Evolutionary conservation across 129 eudicot species (phyloP), one percentile per base, ranked within the genome.

Genomic region (Pittosporum tobira): DNA sequence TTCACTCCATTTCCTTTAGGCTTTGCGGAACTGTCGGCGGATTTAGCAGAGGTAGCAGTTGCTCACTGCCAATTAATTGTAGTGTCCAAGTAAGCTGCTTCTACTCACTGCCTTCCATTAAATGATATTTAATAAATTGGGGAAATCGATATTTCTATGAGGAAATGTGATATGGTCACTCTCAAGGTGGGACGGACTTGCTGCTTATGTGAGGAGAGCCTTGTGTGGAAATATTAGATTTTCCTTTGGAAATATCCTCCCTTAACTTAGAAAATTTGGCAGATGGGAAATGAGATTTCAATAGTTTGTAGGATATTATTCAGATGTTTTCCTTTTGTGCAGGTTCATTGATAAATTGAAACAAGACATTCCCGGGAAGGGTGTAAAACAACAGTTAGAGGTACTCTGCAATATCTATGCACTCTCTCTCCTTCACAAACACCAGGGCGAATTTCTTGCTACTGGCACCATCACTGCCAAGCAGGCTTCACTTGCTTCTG

Each of bases 41-140:
- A 91, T 79, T 71, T 91, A 44, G 96, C 74, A 16, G 96, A 79
- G 83, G 96, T 79, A 29, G 79, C 98, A 36, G 75, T 83, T 62
- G 96, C 98, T 69, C 98, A 91, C 71, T 91, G 96, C 69, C 98
- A 91, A 63, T 66, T 91, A 42, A 91, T 91, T 64, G 87, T 91
- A 61, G 98, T 91, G 56, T 78, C 96, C 79, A 91, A 75, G 91
- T 83, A 70, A 83, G 85, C 54, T 57, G 57, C 54, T 26, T 40
- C 29, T 43, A 0, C 19, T 27, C n/a, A 13, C 14, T 6, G 18
- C 15, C 28, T 25, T 10, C 20, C 34, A 14, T 12, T 36, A 6
- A 10, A 18, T n/a, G n/a, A n/a, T n/a, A n/a, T n/a, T n/a, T n/a
- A n/a, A n/a, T n/a, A n/a, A n/a, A n/a, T n/a, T n/a, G n/a, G n/a